These are phyloP conservation scores for Diaporthe citri DNA, from an alignment of 2,329 filamentous ascomycete species.

Conservation along the genomic window DNA sequence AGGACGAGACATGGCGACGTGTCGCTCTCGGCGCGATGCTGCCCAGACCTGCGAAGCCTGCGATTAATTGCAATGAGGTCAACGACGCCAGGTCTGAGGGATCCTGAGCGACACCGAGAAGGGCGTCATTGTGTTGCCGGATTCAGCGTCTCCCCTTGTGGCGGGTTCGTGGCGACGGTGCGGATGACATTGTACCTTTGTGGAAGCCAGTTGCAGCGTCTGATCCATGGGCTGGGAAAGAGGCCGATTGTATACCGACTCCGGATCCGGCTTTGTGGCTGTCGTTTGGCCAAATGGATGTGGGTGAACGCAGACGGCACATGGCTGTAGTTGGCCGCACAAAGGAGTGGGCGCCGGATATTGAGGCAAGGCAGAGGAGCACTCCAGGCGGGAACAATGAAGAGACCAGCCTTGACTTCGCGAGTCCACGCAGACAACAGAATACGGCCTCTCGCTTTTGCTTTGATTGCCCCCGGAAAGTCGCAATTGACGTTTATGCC, in stretches of 20 bases:
- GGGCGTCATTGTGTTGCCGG: not conserved
- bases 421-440: not conserved
- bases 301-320: not conserved
- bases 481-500: not conserved
- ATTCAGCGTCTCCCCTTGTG: not conserved
- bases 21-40: not conserved
- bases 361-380: constrained; percentile 11
- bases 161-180: not conserved
- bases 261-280: constrained; percentile 20
- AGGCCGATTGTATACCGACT: not conserved
- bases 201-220: not conserved
- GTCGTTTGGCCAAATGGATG: not conserved
- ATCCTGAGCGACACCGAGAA: not conserved
- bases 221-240: not conserved
- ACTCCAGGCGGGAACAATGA: constrained; percentile 35
- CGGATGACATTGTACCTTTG: not conserved
- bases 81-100: not conserved
- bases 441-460: not conserved
- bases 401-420: not conserved
- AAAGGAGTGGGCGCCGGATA: constrained; percentile 22
- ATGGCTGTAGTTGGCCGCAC: constrained; percentile 5
- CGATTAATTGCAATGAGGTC: not conserved
- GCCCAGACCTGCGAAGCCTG: not conserved
- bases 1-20: not conserved
- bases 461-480: not conserved